Percentiles rank a stretch among this genome's conserved stretches.
phyloP scores from a whole-genome alignment of 2,329 filamentous ascomycete genomes.

The Elsinoe fawcettii region DNA sequence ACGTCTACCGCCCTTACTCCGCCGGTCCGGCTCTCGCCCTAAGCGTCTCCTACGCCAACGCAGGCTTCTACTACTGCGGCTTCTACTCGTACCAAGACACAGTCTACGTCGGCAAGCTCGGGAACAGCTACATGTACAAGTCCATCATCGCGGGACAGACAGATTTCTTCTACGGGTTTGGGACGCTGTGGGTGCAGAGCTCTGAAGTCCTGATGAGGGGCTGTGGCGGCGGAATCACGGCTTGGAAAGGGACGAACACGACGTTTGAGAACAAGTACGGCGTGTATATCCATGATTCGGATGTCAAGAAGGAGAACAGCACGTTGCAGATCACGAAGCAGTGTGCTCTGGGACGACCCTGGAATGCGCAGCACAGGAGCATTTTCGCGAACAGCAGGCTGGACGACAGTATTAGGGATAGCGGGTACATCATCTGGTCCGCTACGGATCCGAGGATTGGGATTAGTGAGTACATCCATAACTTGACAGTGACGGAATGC shows the following conservation, averaged over 20 bases:
- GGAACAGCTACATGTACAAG: slow-evolving; percentile 57
- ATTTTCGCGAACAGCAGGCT: slow-evolving; percentile 51
- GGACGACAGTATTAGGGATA: slow-evolving; percentile 46
- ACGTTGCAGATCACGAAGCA: slow-evolving; percentile 36
- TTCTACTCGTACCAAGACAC: slow-evolving; percentile 64
- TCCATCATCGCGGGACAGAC: slow-evolving; percentile 56
- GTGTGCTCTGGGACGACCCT: slow-evolving; percentile 55
- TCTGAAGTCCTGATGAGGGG: slow-evolving; percentile 48
- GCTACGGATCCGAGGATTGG: slow-evolving; percentile 34
- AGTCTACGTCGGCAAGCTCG: slow-evolving; percentile 58
- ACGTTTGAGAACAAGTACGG: slow-evolving; percentile 61
- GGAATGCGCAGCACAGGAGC: slow-evolving; percentile 51
- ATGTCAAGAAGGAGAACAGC: slow-evolving; percentile 48
- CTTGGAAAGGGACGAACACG: slow-evolving; percentile 62
- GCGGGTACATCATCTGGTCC: slow-evolving; percentile 51
- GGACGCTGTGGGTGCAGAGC: slow-evolving; percentile 53
- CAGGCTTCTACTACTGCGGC: slow-evolving; percentile 58
- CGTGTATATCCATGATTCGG: slow-evolving; percentile 53
- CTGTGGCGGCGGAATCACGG: slow-evolving; percentile 60
- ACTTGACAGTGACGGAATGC: not conserved
- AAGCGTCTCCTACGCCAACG: slow-evolving; percentile 55
- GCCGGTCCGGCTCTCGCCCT: slow-evolving; percentile 54
- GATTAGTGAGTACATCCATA: slow-evolving; percentile 22
- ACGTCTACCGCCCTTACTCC: slow-evolving; percentile 47
- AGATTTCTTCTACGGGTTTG: slow-evolving; percentile 63